A percentile compares a stretch with the other conserved stretches of the same genome.
Conservation (phyloP, 2,329 filamentous ascomycete species). For the Pseudogymnoascus destructans region DNA sequence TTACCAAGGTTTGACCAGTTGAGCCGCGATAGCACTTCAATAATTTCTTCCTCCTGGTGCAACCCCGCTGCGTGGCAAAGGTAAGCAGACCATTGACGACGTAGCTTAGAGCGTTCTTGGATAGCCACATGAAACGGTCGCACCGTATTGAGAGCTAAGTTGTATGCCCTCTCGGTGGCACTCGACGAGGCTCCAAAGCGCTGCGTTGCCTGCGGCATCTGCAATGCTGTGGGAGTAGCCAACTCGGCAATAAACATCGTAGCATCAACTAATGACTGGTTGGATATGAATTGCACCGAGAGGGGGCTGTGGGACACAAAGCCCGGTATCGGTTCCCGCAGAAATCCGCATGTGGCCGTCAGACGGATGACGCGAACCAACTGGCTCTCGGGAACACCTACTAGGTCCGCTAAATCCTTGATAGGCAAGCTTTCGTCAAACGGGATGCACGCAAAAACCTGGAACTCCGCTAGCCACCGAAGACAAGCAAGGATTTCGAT, state of each 20-base stretch:
- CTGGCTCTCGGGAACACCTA: conserved; percentile 28
- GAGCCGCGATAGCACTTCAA: conserved; percentile 21
- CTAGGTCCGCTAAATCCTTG: conserved; percentile 31
- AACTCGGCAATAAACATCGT: conserved; percentile 29
- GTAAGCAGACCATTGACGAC: conserved; percentile 27
- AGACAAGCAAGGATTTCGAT: conserved; percentile 29
- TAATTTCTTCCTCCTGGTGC: conserved; percentile 15
- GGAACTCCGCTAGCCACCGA: conserved; percentile 33
- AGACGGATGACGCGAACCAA: conserved; percentile 28
- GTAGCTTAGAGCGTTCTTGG: conserved; percentile 20
- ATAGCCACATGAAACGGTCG: conserved; percentile 13
- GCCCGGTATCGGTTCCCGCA: conserved; percentile 25
- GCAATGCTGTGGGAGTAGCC: conserved; percentile 26
- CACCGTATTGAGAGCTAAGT: conserved; percentile 16
- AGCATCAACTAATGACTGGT: conserved; percentile 27
- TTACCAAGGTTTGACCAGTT: conserved; percentile 23
- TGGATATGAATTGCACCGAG: conserved; percentile 28
- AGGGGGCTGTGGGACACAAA: conserved; percentile 29
- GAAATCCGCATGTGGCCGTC: conserved; percentile 27
- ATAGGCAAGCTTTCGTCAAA: conserved; percentile 26
- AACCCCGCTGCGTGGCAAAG: conserved; percentile 18
- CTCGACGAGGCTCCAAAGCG: conserved; percentile 9
- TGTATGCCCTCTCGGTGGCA: conserved; percentile 16
- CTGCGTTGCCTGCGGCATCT: conserved; percentile 24
- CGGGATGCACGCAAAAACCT: conserved; percentile 34